These are phyloP conservation scores for Leucocoprinus birnbaumii DNA, from an alignment of 768 basidiomycete genomes.

Conservation along the genomic window DNA sequence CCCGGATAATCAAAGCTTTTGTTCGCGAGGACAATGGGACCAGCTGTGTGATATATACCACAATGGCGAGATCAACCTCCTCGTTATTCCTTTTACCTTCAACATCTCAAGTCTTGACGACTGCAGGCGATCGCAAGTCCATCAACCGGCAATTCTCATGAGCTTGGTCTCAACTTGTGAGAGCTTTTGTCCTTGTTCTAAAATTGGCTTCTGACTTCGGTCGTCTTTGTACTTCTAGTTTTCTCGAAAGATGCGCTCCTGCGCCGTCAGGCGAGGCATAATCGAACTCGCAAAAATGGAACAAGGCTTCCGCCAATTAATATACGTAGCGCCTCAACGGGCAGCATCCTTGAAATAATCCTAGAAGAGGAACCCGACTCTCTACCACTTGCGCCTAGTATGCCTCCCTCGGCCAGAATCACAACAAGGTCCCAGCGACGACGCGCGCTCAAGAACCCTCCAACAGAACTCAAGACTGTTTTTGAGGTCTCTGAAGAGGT, in stretches of 20 bases:
- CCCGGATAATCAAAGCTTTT: constrained; percentile 22
- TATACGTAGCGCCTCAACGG: constrained; percentile 6
- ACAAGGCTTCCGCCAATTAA: constrained; percentile 6
- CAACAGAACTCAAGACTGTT: constrained; percentile 28
- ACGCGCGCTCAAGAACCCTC: constrained; percentile 23
- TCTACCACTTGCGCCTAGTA: constrained; percentile 16
- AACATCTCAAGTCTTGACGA: neutral
- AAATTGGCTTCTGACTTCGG: constrained; percentile 3
- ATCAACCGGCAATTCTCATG: constrained; percentile 18
- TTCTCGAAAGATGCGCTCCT: constrained; percentile 26
- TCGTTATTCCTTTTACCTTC: neutral
- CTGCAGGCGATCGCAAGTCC: constrained; percentile 2
- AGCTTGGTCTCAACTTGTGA: constrained; percentile 26
- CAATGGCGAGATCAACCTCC: neutral
- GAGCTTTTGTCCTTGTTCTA: constrained; percentile 12
- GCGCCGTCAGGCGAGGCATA: constrained; percentile 4
- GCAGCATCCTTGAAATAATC: constrained; percentile 26
- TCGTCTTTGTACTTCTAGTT: constrained; percentile 17
- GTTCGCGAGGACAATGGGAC: constrained; percentile 21
- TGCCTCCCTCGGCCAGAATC: constrained; percentile 5
- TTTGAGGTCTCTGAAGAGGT: constrained; percentile 12
- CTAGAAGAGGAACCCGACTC: constrained; percentile 27
- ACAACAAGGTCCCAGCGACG: constrained; percentile 19
- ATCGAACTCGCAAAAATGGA: constrained; percentile 10
- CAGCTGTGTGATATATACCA: constrained; percentile 3